Evolutionary conservation across 371 early-diverging fungal species (phyloP), one percentile per base, ranked within the genome.

Genomic region (Actinomortierella ambigua): DNA sequence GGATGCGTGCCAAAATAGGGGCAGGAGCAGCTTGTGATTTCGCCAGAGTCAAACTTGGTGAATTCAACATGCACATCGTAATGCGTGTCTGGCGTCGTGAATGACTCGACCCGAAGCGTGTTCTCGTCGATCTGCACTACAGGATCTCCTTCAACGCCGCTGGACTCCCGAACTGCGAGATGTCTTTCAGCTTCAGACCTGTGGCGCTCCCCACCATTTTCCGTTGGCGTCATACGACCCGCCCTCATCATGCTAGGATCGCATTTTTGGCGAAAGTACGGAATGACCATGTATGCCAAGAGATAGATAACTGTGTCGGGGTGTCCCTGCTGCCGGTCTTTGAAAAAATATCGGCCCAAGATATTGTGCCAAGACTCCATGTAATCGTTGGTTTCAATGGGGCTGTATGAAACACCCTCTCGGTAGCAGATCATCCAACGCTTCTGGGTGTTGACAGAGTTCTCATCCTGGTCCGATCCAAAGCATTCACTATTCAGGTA

Each of bases 401-500:
- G 17, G n/a, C 55, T 20, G 28, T 59, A 65, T 1, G 60, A 51
- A 3, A 56, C 22, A 2, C 34, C 59, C 51, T 65, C 55, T 15
- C 59, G 65, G 29, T 50, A 51, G 28, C 65, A 65, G 5, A 59
- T 9, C 65, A 65, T 59, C 65, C 65, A 59, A n/a, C 9, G 14
- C 51, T 55, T 29, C 26, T 53, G 47, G 9, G 40, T 29, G 13
- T 48, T 20, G 15, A 44, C 28, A 41, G 24, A 9, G 9, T 22
- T 1, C 27, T 41, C 18, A 23, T 13, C 20, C 50, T 47, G 29
- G 2, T 29, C 43, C 28, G 15, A 2, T 20, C 53, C 63, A 43
- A 63, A 63, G 57, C 53, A 57, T 15, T 53, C 47, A 23, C 46
- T 53, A 42, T 57, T 53, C 8, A 63, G 20, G 23, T 63, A 63